Evolutionary conservation across 1,139 yeast genomes (phyloP).

Genomic region (Geotrichum citri-aurantii): DNA sequence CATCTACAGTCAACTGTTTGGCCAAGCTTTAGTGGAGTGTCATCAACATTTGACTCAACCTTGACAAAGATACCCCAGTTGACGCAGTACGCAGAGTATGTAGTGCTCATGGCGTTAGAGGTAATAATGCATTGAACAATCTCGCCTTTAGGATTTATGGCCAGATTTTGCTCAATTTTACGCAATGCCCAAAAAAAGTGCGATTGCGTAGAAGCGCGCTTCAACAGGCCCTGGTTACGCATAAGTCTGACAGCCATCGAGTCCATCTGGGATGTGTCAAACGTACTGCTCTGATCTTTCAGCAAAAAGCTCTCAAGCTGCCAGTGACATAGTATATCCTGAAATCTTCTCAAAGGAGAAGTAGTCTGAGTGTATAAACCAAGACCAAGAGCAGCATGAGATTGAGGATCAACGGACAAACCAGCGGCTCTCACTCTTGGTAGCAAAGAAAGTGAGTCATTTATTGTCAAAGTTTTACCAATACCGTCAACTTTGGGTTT

Average conservation of each 20-base stretch:
- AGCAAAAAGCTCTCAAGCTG: constrained; percentile 47
- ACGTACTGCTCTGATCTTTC: constrained; percentile 7
- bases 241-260: constrained; percentile 14
- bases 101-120: not conserved
- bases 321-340: constrained; percentile 80
- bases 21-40: constrained; percentile 9
- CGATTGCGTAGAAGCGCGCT: constrained; percentile 13
- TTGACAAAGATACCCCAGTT: constrained; percentile 20
- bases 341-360: constrained; percentile 81
- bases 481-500: constrained; percentile 19
- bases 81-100: constrained; percentile 17
- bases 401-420: constrained; percentile 39
- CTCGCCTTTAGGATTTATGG: not conserved
- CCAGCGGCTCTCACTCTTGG: constrained; percentile 40
- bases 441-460: constrained; percentile 12
- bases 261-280: constrained; percentile 14
- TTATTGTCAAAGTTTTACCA: constrained; percentile 10
- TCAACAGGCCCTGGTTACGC: constrained; percentile 16
- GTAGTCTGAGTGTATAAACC: constrained; percentile 67
- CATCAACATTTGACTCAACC: constrained; percentile 10
- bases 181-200: constrained; percentile 15
- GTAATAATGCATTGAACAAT: constrained; percentile 12
- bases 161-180: constrained; percentile 5
- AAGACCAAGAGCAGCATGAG: constrained; percentile 64
- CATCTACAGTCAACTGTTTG: constrained; percentile 6